Conservation (phyloP, 495 filamentous ascomycete genomes). For the Bathelium albidoporum region DNA sequence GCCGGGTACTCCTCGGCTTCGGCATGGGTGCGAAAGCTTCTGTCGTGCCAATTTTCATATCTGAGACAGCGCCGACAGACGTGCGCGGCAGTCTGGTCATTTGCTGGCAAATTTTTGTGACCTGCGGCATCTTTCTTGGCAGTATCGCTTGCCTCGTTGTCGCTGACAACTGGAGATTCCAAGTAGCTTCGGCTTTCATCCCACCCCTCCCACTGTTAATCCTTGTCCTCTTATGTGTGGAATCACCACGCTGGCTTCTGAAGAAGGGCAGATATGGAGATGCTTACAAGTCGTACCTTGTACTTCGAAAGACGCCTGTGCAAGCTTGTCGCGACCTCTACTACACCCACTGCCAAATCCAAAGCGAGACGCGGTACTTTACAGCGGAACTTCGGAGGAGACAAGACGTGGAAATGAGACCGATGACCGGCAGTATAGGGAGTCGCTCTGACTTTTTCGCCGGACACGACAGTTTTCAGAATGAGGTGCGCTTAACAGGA, state of each 20-base stretch:
- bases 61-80: slow-evolving; percentile 49
- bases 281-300: slow-evolving; percentile 16
- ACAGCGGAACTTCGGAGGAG: not conserved
- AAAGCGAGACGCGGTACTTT: slow-evolving; percentile 22
- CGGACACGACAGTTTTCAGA: slow-evolving; percentile 31
- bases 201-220: slow-evolving; percentile 56
- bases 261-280: slow-evolving; percentile 18
- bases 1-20: slow-evolving; percentile 19
- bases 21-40: slow-evolving; percentile 20
- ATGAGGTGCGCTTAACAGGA: slow-evolving; percentile 25
- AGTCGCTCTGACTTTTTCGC: slow-evolving; percentile 34
- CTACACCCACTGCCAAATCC: slow-evolving; percentile 16
- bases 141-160: slow-evolving; percentile 52
- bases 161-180: slow-evolving; percentile 52
- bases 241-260: slow-evolving; percentile 19
- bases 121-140: slow-evolving; percentile 54
- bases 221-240: slow-evolving; percentile 44
- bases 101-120: slow-evolving; percentile 49
- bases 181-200: slow-evolving; percentile 57
- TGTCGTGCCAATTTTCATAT: slow-evolving; percentile 49
- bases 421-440: not conserved
- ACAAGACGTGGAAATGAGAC: not conserved
- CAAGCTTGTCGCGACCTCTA: slow-evolving; percentile 20
- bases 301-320: slow-evolving; percentile 12
- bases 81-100: slow-evolving; percentile 57